Conservation (phyloP, 2,329 filamentous ascomycete genomes). For the Lachnellula subtilissima region DNA sequence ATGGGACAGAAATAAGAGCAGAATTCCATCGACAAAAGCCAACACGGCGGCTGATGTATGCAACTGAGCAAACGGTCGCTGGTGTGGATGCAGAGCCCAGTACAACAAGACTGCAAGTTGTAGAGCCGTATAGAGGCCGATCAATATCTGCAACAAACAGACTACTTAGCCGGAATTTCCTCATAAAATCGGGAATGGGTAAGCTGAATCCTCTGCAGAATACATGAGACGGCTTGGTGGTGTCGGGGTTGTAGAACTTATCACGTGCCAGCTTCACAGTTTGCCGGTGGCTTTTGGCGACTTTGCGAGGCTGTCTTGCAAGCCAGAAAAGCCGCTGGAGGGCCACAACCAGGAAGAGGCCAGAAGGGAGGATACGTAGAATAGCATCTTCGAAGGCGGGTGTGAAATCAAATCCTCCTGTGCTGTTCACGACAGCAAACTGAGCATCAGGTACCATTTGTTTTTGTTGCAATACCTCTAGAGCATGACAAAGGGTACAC, state of each 20-base stretch:
- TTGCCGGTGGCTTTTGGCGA: slow-evolving; percentile 17
- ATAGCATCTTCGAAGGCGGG: slow-evolving; percentile 22
- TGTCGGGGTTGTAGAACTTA: no score
- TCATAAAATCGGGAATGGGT: not conserved
- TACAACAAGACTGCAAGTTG: not conserved
- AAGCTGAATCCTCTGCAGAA: not conserved
- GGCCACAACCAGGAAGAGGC: slow-evolving; percentile 14
- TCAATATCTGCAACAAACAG: not conserved
- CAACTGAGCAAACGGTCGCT: not conserved
- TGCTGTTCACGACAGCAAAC: not conserved
- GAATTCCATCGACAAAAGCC: slow-evolving; percentile 15
- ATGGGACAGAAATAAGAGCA: slow-evolving; percentile 20
- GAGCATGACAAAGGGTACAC: no score
- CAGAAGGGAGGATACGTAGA: slow-evolving; percentile 20
- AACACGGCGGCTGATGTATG: slow-evolving; percentile 15
- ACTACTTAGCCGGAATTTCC: not conserved
- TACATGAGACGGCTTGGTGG: no score
- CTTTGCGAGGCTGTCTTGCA: slow-evolving; percentile 18
- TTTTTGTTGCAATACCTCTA: no score
- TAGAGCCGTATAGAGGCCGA: slow-evolving; percentile 15
- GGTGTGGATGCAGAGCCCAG: not conserved
- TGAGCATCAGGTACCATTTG: no score
- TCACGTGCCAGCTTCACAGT: slow-evolving; percentile 20
- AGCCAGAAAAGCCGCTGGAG: slow-evolving; percentile 17
- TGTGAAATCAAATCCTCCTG: slow-evolving; percentile 25